A percentile compares a stretch with the other conserved stretches of the same genome.
These are phyloP conservation scores for Pichia cephalocereana DNA, from an alignment of 805 yeast species.

Conservation along the genomic window DNA sequence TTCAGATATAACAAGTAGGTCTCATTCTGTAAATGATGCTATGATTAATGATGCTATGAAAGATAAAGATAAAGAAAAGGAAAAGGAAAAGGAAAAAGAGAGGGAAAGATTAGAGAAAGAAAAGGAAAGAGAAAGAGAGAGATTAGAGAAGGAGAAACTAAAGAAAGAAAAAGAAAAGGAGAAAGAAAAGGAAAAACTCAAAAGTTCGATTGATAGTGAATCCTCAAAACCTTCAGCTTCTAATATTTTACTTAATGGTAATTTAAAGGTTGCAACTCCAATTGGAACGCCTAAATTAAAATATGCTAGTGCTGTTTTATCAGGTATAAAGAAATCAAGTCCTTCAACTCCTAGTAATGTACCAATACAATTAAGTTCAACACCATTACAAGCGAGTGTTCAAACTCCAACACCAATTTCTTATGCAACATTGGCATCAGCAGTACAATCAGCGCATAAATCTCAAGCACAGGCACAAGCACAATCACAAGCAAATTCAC, in stretches of 20 bases:
- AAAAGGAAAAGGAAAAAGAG: conserved; percentile 2
- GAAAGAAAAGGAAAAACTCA: not conserved
- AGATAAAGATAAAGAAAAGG: not conserved
- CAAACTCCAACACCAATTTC: conserved; percentile 4
- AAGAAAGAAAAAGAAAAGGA: conserved; percentile 2
- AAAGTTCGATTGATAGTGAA: conserved; percentile 2
- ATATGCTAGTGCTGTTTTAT: conserved; percentile 24
- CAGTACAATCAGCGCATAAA: conserved; percentile 1
- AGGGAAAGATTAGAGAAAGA: conserved; percentile 2
- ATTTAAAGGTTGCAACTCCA: conserved; percentile 22
- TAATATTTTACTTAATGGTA: conserved; percentile 6
- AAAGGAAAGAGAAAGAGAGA: not conserved
- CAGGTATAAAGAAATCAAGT: conserved; percentile 15
- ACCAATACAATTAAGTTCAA: not conserved
- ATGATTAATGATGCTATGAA: conserved; percentile 2
- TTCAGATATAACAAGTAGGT: not conserved
- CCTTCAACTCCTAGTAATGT: not conserved
- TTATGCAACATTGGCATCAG: conserved; percentile 9
- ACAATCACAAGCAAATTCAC: not conserved
- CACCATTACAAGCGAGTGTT: conserved; percentile 2
- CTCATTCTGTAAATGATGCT: conserved; percentile 3
- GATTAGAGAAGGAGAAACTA: no score
- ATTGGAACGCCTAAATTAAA: conserved; percentile 32
- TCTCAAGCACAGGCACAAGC: not conserved
- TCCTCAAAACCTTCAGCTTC: conserved; percentile 6